phyloP scores from a whole-genome alignment of 768 basidiomycete genomes.

The Lentinula aciculospora region DNA sequence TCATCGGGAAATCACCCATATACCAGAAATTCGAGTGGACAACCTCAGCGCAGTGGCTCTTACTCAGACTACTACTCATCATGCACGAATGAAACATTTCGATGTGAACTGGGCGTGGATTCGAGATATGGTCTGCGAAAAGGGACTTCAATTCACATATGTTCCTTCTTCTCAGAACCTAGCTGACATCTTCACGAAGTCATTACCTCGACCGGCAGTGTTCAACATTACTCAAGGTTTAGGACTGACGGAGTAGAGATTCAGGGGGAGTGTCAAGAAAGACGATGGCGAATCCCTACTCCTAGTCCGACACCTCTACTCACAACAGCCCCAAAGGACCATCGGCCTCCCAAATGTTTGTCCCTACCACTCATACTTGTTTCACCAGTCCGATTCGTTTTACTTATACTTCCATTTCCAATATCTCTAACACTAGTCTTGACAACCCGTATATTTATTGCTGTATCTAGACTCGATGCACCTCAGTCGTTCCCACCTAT shows the following conservation, averaged over 20 bases:
- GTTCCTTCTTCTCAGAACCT: slow-evolving; percentile 7
- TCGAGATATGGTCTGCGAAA: slow-evolving; percentile 2
- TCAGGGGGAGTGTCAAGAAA: slow-evolving; percentile 7
- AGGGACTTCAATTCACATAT: slow-evolving; percentile 1
- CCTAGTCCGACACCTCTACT: too few species aligned
- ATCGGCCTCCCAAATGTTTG: too few species aligned
- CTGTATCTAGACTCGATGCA: too few species aligned
- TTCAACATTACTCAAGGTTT: background rate
- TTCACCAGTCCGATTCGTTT: too few species aligned
- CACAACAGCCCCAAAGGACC: too few species aligned
- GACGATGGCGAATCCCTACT: background rate
- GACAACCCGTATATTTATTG: too few species aligned
- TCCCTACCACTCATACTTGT: too few species aligned
- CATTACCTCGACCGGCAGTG: slow-evolving; percentile 5
- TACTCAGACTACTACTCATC: slow-evolving; percentile 20
- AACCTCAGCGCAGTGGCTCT: slow-evolving; percentile 24
- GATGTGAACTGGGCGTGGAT: slow-evolving; percentile 15
- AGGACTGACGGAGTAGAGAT: background rate
- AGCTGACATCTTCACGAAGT: slow-evolving; percentile 12
- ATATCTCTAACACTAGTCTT: too few species aligned
- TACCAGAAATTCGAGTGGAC: slow-evolving; percentile 17
- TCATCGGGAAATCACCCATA: slow-evolving; percentile 3
- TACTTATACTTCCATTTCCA: too few species aligned
- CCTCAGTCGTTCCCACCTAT: slow-evolving; percentile 1
- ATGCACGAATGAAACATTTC: slow-evolving; percentile 24